These are phyloP conservation scores for Diaporthe batatas DNA, from an alignment of 2,329 filamentous ascomycete species.

Conservation along the genomic window DNA sequence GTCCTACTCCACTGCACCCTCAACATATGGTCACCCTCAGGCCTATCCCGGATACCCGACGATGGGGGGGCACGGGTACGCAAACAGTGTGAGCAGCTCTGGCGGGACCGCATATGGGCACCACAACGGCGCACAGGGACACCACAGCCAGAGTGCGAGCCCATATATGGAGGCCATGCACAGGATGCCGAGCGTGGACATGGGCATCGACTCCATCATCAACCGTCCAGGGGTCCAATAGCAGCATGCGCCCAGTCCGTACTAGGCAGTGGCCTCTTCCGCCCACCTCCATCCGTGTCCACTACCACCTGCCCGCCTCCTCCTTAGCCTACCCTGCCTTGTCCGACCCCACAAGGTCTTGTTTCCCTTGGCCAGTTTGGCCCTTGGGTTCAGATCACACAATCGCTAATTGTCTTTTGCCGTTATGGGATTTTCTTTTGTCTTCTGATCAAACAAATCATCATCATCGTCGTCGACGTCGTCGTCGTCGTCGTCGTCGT, in stretches of 20 bases:
- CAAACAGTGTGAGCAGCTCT: constrained; percentile 66
- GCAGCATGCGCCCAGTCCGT: not conserved
- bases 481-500: not conserved
- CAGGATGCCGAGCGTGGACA: constrained; percentile 68
- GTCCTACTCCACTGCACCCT: constrained; percentile 43
- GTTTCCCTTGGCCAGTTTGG: constrained; percentile 31
- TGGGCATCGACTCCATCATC: constrained; percentile 72
- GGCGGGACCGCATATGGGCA: constrained; percentile 49
- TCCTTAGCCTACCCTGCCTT: constrained; percentile 8
- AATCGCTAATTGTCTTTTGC: constrained; percentile 19
- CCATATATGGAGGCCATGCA: constrained; percentile 62
- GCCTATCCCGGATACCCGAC: constrained; percentile 47
- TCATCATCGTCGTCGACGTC: too few species aligned
- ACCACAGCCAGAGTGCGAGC: constrained; percentile 56
- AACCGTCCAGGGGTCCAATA: constrained; percentile 57
- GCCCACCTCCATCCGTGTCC: not conserved
- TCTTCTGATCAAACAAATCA: constrained; percentile 24
- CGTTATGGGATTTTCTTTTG: constrained; percentile 25
- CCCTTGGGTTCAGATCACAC: constrained; percentile 1
- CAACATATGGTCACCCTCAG: constrained; percentile 44
- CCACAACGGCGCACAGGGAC: constrained; percentile 49
- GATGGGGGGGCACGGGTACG: constrained; percentile 60
- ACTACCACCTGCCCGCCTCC: not conserved
- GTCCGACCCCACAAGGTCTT: constrained; percentile 5
- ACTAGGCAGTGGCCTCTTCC: not conserved